Evolutionary conservation across 352 stramenopile genomes (phyloP).

Genomic region (Phytophthora fragariaefolia): DNA sequence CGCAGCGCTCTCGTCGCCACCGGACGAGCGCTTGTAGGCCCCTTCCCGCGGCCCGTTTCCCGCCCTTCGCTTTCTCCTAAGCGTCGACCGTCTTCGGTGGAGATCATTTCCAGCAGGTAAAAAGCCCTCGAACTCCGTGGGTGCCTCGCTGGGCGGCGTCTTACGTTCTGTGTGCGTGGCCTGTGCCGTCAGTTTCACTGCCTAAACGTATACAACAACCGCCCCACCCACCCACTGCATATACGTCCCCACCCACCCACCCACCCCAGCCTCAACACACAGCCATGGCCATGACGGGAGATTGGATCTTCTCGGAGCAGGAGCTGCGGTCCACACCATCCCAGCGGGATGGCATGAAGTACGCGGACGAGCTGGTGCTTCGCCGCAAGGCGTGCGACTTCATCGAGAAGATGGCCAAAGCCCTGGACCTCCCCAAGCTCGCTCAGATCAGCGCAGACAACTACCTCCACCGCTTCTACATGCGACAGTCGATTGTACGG

Average conservation of each 20-base stretch:
- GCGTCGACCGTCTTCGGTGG: conserved; percentile 20
- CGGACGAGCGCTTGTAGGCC: conserved; percentile 22
- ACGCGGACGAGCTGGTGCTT: conserved; percentile 70
- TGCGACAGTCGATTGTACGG: conserved; percentile 81
- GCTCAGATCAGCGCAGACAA: conserved; percentile 85
- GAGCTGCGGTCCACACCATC: conserved; percentile 76
- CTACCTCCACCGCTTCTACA: conserved; percentile 91
- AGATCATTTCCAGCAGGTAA: conserved; percentile 41
- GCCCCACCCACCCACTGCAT: background rate
- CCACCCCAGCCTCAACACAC: background rate
- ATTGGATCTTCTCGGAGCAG: conserved; percentile 83
- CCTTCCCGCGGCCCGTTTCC: conserved; percentile 13
- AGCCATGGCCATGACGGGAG: conserved; percentile 40
- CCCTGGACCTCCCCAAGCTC: conserved; percentile 81
- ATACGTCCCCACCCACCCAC: conserved; percentile 4
- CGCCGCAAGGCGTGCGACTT: conserved; percentile 84
- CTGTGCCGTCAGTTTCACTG: conserved; percentile 20
- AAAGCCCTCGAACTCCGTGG: background rate
- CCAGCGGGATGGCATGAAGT: conserved; percentile 79
- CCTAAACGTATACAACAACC: conserved; percentile 7
- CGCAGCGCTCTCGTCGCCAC: conserved; percentile 30
- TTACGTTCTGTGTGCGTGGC: conserved; percentile 18
- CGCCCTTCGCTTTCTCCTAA: conserved; percentile 9
- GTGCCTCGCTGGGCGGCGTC: background rate
- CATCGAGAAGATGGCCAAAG: conserved; percentile 87